Conservation (phyloP, 768 basidiomycete species). For the Candolleomyces efflorescens region DNA sequence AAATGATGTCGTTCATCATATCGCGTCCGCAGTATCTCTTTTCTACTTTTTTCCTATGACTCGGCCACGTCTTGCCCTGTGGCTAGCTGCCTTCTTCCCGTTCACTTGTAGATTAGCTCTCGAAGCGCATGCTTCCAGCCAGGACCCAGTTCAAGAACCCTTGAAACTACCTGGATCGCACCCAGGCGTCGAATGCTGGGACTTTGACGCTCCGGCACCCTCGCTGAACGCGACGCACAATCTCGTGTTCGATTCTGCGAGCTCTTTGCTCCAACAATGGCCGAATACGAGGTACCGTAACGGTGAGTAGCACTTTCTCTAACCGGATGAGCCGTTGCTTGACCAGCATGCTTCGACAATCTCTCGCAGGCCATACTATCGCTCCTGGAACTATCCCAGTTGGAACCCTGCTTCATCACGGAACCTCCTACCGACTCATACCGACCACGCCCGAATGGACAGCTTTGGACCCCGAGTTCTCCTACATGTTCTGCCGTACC, state of each 20-base stretch:
- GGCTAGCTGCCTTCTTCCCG: no score
- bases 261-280: conserved; percentile 37
- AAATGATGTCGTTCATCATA: no score
- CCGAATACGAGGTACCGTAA: conserved; percentile 44
- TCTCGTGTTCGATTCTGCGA: conserved; percentile 29
- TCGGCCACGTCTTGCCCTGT: no score
- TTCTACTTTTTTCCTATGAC: no score
- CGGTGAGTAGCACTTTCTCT: conserved; percentile 15
- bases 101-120: no score
- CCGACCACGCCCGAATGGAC: conserved; percentile 20
- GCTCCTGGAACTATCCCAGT: conserved; percentile 27
- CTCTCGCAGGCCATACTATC: conserved; percentile 27
- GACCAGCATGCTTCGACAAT: not conserved
- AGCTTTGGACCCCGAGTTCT: conserved; percentile 16
- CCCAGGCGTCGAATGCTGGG: not conserved
- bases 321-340: not conserved
- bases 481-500: conserved; percentile 29
- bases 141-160: no score
- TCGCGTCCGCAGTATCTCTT: no score
- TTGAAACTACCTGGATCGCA: no score
- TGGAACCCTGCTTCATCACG: conserved; percentile 36
- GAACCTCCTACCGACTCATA: conserved; percentile 19
- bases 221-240: conserved; percentile 21
- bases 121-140: no score
- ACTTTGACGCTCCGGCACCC: not conserved